Base-by-base conservation (phyloP, 2,329 filamentous ascomycete species). In the Venturia effusa region DNA sequence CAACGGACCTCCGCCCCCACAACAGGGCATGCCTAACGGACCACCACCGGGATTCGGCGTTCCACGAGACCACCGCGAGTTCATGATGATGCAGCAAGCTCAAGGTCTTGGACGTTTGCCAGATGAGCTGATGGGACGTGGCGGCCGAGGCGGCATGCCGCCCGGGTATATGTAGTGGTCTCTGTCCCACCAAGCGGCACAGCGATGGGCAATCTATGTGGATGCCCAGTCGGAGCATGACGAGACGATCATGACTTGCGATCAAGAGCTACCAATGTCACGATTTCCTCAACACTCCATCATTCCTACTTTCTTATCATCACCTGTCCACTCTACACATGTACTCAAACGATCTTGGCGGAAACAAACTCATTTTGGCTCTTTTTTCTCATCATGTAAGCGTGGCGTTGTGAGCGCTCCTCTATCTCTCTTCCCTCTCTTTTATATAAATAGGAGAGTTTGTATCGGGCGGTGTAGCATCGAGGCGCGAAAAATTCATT, bases 401-500 rank as follows among this genome's bases (percentile, higher is more conserved):
- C 51, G 51, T 22, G 51, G 51, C 51, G 51, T 57, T 57, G 32
- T 57, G 27, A 57, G 51, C 51, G 51, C 51, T 34, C 30, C n/a
- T 17, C 11, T 15, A 11, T 34, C 43, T n/a, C 22, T 45, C 8
- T n/a, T 22, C 22, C 64, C 1, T 39, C 37, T 39, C 37, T 39
- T 2, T 10, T 8, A 15, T 4, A 39, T 39, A 11, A n/a, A n/a
- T n/a, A n/a, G n/a, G n/a, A n/a, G 37, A 11, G 37, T 11, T 11
- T 39, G 2, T 39, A 15, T 4, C 15, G 64, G 69, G 27, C 61
- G 19, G 60, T 45, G 69, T 0, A 63, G n/a, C n/a, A n/a, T n/a
- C n/a, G n/a, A n/a, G n/a, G n/a, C n/a, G n/a, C n/a, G n/a, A n/a
- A n/a, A n/a, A n/a, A n/a, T n/a, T 30, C 61, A 73, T 74, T 1